These are phyloP conservation scores for Pythium oligandrum DNA, from an alignment of 352 stramenopile species.

Conservation along the genomic window DNA sequence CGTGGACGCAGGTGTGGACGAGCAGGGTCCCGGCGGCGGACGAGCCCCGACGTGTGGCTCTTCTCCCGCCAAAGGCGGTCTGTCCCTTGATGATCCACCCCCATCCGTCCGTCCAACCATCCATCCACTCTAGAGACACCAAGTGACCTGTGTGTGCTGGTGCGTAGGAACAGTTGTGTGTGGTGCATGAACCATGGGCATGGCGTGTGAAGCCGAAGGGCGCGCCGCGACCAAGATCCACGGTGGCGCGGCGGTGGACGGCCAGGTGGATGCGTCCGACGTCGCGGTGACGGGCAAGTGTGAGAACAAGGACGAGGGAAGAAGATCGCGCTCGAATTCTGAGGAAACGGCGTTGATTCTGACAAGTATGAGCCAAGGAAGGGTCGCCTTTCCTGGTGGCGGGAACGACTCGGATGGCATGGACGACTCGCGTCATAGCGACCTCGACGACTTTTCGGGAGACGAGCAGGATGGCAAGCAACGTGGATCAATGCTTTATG, in stretches of 20 bases:
- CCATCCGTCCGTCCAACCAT: not conserved
- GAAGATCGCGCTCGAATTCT: constrained; percentile 43
- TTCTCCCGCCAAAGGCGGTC: not conserved
- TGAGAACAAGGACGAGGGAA: constrained; percentile 11
- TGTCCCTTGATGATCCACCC: constrained; percentile 21
- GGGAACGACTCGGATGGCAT: constrained; percentile 37
- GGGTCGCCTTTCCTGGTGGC: constrained; percentile 3
- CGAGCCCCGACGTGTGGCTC: too few relatives aligned
- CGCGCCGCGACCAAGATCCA: constrained; percentile 16
- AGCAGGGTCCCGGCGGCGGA: too few relatives aligned
- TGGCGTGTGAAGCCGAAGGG: constrained; percentile 60
- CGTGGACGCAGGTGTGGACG: too few relatives aligned
- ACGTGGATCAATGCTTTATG: constrained; percentile 9
- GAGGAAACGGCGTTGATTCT: constrained; percentile 87
- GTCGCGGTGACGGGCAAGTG: constrained; percentile 3
- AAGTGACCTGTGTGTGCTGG: not conserved
- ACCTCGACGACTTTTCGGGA: constrained; percentile 40
- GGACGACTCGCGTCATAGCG: constrained; percentile 12
- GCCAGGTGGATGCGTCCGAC: constrained; percentile 4
- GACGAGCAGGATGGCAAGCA: constrained; percentile 28
- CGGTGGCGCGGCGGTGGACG: not conserved
- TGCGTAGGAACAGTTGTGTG: not conserved
- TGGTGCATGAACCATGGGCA: constrained; percentile 33
- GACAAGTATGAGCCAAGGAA: constrained; percentile 72
- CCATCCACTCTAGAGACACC: not conserved